Percentiles rank a stretch among this genome's conserved stretches.
These are phyloP conservation scores for Porogramme epimiltina DNA, from an alignment of 1,284 basidiomycete species.

Conservation along the genomic window DNA sequence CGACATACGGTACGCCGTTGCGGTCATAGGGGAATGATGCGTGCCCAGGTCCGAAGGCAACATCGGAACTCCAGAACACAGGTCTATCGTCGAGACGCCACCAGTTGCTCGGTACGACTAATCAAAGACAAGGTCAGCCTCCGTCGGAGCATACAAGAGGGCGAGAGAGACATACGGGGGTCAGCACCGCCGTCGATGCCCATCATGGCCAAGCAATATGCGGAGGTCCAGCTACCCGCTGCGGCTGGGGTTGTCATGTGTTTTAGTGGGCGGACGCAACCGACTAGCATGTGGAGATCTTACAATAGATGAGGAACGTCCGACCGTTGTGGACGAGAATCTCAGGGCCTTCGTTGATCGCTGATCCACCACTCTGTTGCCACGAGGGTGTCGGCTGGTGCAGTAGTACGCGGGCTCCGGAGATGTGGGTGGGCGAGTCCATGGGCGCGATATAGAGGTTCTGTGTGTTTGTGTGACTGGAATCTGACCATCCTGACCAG, in stretches of 20 bases:
- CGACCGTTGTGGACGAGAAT: constrained; percentile 6
- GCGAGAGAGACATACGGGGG: constrained; percentile 2
- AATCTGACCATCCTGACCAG: constrained; percentile 7
- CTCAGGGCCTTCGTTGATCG: constrained; percentile 7
- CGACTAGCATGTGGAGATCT: too few species aligned
- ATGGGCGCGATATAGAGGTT: constrained; percentile 8
- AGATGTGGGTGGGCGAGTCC: constrained; percentile 4
- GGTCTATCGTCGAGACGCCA: constrained; percentile 7
- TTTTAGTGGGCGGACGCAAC: too few species aligned
- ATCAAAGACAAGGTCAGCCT: neutral
- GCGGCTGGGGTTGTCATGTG: neutral
- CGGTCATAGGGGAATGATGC: constrained; percentile 8
- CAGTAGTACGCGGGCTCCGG: constrained; percentile 2
- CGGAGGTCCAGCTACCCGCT: constrained; percentile 2
- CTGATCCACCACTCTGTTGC: constrained; percentile 5
- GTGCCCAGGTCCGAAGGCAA: constrained; percentile 5
- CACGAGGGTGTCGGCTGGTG: constrained; percentile 7
- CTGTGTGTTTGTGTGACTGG: neutral
- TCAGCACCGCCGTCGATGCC: constrained; percentile 6
- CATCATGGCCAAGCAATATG: constrained; percentile 6
- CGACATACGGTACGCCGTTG: constrained; percentile 6
- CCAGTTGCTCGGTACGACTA: constrained; percentile 7
- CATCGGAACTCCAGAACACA: constrained; percentile 2
- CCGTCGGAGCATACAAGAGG: neutral
- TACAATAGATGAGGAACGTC: constrained; percentile 9